Evolutionary conservation across 2,329 filamentous ascomycete genomes (phyloP), one percentile per base, ranked within the genome.

Genomic region (Talaromyces pinophilus): DNA sequence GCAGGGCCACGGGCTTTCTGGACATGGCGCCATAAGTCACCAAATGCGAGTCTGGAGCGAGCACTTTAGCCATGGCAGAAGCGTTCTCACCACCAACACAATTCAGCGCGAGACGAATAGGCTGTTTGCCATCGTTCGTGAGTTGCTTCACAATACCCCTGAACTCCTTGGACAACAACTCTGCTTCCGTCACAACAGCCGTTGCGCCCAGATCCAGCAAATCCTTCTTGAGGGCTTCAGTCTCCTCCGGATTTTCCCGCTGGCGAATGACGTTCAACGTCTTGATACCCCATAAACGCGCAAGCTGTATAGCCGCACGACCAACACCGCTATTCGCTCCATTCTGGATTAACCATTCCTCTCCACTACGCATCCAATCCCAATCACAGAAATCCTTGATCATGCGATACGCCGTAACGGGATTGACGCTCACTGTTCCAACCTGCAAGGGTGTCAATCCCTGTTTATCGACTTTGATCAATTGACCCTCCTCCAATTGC

Each of bases 11-110:
- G 0, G 94, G 93, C 81, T 96, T 90, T 76, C 91, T 91, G 40
- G 91, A 88, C 95, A 99, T 99, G 61, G 92, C 94, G 30, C 95
- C 95, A 76, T 99, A 99, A 4, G 94, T 97, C 28, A 99, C 92
- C 78, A 98, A 83, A 65, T 90, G 89, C 1, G 87, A 91, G 25
- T 87, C 86, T 0, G 87, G 81, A 5, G 85, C 84, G 2, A 99
- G 84, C 6, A 86, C 85, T 73, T 93, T 92, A 5, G 93, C 90
- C 74, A 99, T 83, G 1, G 89, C 86, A 33, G 90, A 90, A 3
- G 93, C 92, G 11, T 89, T 88, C 76, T 93, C 92, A 5, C 95
- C 95, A 44, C 95, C 95, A 0, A 99, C 94, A 76, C 95, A 98
- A 78, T 99, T 99, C 67, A 99, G 79, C 0, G 89, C 95, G 1